Evolutionary conservation across 495 filamentous ascomycete genomes (phyloP), one percentile per base, ranked within the genome.

Genomic region (Bacidia rubella): DNA sequence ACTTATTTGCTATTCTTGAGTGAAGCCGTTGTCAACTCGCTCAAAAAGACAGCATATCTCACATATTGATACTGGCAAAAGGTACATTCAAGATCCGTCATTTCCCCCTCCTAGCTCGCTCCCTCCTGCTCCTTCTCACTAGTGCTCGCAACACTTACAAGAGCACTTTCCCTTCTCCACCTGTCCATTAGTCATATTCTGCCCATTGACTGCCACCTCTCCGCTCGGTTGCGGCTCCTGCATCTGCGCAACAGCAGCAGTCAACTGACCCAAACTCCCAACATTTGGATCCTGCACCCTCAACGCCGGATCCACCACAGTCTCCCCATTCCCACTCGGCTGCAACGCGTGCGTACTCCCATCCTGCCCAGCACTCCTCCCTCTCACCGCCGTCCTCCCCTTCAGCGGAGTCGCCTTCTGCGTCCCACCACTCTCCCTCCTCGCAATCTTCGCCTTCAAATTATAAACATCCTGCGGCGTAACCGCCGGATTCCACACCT

Each of bases 381-480:
- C 26, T 22, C 15, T 22, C 32, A 10, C 25, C 47, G 12, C 32
- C 27, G 7, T 26, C 24, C 27, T 50, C 25, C 19, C 26, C 47
- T 38, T 29, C 26, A 50, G 27, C 7, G 20, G 22, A 24, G 26
- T 25, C 41, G 41, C 47, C 27, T 29, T 50, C 26, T 2, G 25
- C 32, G 27, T 50, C 47, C n/a, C 27, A 17, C 17, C 47, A 38
- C 26, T 19, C 24, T 38, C 32, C 25, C 26, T 50, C 47, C 32
- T 50, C 47, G 25, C 24, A 47, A 60, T 60, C 57, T 60, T 60
- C 46, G 57, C 57, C 25, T 60, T 60, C 24, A 60, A 38, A 54
- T 60, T 60, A 49, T 60, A 60, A 11, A 60, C 57, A 52, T 60
- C 57, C 57, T 60, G 57, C 47, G 57, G 50, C 35, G 57, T 60